These are phyloP conservation scores for Xylaria sp. DNA, from an alignment of 2,329 filamentous ascomycete genomes.

Conservation along the genomic window DNA sequence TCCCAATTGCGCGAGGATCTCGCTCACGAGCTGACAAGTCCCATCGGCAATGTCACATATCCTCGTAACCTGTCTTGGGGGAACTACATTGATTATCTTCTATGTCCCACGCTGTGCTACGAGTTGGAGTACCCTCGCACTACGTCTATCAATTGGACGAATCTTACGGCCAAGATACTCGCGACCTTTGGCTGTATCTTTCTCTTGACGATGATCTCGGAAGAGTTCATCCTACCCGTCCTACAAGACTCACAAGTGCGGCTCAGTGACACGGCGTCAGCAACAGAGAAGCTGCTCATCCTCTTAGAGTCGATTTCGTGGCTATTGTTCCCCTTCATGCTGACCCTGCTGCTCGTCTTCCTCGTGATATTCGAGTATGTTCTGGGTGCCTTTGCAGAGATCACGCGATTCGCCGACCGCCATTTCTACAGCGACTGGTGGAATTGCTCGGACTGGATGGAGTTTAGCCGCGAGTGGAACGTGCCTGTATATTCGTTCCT, in stretches of 20 bases:
- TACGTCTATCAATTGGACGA: conserved; percentile 76
- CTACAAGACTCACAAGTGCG: conserved; percentile 74
- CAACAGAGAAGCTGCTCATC: conserved; percentile 77
- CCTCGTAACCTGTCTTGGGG: conserved; percentile 83
- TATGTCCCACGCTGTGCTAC: conserved; percentile 96
- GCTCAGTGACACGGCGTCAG: conserved; percentile 58
- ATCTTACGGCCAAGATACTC: conserved; percentile 83
- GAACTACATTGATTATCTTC: conserved; percentile 88
- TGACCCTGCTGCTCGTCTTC: conserved; percentile 94
- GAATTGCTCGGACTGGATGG: conserved; percentile 89
- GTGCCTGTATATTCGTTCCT: conserved; percentile 97
- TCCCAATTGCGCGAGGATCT: conserved; percentile 83
- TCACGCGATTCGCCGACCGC: conserved; percentile 91
- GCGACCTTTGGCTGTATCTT: conserved; percentile 98
- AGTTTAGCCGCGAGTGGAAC: conserved; percentile 97
- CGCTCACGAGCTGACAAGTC: conserved; percentile 89
- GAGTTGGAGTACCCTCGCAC: conserved; percentile 95
- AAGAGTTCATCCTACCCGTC: conserved; percentile 95
- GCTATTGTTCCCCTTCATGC: conserved; percentile 96
- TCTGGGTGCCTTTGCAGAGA: conserved; percentile 92
- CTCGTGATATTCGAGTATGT: conserved; percentile 98
- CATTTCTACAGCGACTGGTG: conserved; percentile 89
- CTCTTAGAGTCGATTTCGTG: conserved; percentile 89
- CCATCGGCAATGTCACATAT: conserved; percentile 88
- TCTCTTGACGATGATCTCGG: conserved; percentile 86